Percentiles rank a stretch among this genome's conserved stretches.
These are phyloP conservation scores for Piper longum DNA, from an alignment of 164 flowering plant species.

Conservation along the genomic window DNA sequence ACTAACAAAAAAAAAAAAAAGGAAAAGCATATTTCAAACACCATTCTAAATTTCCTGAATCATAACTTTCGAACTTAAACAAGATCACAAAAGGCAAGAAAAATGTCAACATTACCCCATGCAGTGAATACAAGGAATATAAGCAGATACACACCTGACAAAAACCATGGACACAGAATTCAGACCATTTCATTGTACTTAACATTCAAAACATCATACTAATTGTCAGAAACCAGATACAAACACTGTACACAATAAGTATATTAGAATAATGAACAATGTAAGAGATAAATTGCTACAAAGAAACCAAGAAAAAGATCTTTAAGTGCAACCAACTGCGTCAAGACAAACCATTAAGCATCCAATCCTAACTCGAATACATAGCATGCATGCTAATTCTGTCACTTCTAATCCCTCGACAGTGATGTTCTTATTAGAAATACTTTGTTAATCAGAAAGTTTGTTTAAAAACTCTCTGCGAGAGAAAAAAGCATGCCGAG, in stretches of 20 bases:
- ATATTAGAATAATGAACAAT: no score
- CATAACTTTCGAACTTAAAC: neutral
- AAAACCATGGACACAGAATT: conserved; percentile 1
- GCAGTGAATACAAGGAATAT: conserved; percentile 66
- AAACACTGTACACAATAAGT: no score
- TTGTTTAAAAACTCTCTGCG: neutral
- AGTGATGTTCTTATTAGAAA: neutral
- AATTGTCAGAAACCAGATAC: neutral
- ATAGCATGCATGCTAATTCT: no score
- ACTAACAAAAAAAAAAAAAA: neutral
- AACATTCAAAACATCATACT: no score
- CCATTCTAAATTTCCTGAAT: neutral
- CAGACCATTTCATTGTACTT: neutral
- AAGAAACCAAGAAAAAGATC: no score
- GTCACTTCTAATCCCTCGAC: neutral
- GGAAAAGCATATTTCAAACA: neutral
- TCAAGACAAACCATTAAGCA: no score
- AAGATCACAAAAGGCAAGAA: neutral
- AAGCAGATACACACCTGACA: conserved; percentile 66
- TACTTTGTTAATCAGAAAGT: neutral
- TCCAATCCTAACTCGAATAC: no score
- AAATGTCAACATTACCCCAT: conserved; percentile 52
- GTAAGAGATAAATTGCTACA: no score
- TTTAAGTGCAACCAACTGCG: no score
- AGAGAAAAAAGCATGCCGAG: no score